phyloP scores from a whole-genome alignment of 2,329 filamentous ascomycete species.

The Pseudonectria buxi region DNA sequence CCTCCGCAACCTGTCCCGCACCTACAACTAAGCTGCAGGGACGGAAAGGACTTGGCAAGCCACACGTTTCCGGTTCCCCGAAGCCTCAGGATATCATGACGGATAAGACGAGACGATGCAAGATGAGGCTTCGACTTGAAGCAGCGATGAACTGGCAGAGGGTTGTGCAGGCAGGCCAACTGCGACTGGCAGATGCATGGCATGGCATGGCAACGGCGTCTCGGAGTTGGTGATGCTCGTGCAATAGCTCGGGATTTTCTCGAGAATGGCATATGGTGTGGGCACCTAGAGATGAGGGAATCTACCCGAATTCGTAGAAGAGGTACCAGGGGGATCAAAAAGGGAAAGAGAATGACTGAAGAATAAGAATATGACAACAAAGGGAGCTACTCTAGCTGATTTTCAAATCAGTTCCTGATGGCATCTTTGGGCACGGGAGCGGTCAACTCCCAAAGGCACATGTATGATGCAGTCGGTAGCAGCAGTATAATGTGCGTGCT shows the following conservation, averaged over 20 bases:
- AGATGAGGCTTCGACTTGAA: conserved; percentile 4
- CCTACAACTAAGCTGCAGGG: conserved; percentile 56
- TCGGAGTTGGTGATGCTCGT: conserved; percentile 34
- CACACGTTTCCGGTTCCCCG: conserved; percentile 15
- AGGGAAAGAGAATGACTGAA: conserved; percentile 16
- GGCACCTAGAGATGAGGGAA: conserved; percentile 14
- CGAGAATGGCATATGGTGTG: conserved; percentile 18
- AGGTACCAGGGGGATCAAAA: conserved; percentile 8
- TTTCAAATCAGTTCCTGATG: no score
- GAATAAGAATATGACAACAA: background rate
- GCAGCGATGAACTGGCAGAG: conserved; percentile 9
- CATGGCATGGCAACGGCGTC: conserved; percentile 38
- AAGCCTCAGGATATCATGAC: conserved; percentile 4
- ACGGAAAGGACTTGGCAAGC: conserved; percentile 18
- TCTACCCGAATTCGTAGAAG: background rate
- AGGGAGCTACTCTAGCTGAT: no score
- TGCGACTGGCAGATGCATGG: conserved; percentile 28
- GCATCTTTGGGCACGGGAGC: no score
- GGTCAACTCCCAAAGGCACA: no score
- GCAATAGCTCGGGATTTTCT: conserved; percentile 24
- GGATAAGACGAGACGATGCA: conserved; percentile 4
- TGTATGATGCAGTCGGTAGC: no score
- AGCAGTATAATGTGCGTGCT: no score
- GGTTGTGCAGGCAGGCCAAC: conserved; percentile 26
- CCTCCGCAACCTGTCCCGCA: conserved; percentile 89